Conservation (phyloP, 2,329 filamentous ascomycete genomes). For the Rhinocladiella mackenziei region DNA sequence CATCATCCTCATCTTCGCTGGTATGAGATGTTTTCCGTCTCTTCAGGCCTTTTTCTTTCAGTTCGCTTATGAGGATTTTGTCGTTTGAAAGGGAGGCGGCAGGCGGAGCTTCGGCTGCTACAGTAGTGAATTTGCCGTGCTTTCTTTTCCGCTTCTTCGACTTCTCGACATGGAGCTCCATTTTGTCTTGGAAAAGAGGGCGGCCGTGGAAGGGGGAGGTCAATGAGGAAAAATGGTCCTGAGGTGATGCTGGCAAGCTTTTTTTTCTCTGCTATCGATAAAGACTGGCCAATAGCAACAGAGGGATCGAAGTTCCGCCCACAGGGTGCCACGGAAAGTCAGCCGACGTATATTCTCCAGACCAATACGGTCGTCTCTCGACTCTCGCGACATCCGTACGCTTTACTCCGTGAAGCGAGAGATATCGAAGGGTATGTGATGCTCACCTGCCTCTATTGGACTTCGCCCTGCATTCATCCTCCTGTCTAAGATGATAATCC, state of each 20-base stretch:
- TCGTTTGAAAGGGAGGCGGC: conserved; percentile 23
- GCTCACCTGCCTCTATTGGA: no score
- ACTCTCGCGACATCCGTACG: no score
- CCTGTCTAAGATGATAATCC: no score
- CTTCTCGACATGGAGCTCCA: conserved; percentile 16
- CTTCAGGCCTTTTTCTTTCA: conserved; percentile 36
- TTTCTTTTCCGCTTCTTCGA: conserved; percentile 47
- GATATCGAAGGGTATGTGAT: no score
- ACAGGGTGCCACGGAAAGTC: no score
- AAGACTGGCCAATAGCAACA: no score
- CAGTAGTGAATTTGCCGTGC: conserved; percentile 34
- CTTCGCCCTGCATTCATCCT: no score
- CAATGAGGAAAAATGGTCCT: not conserved
- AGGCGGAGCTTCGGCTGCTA: conserved; percentile 17
- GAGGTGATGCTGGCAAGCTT: not conserved
- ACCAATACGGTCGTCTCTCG: no score
- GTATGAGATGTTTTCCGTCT: conserved; percentile 37
- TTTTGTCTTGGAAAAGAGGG: conserved; percentile 4
- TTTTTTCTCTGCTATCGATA: no score
- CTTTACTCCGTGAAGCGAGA: no score
- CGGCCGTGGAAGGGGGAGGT: not conserved
- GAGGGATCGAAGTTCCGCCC: no score
- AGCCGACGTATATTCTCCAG: no score
- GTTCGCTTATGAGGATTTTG: conserved; percentile 24
- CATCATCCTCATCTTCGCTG: conserved; percentile 35